phyloP scores from a whole-genome alignment of 2,329 filamentous ascomycete genomes.

The Pestalotiopsis sp. region DNA sequence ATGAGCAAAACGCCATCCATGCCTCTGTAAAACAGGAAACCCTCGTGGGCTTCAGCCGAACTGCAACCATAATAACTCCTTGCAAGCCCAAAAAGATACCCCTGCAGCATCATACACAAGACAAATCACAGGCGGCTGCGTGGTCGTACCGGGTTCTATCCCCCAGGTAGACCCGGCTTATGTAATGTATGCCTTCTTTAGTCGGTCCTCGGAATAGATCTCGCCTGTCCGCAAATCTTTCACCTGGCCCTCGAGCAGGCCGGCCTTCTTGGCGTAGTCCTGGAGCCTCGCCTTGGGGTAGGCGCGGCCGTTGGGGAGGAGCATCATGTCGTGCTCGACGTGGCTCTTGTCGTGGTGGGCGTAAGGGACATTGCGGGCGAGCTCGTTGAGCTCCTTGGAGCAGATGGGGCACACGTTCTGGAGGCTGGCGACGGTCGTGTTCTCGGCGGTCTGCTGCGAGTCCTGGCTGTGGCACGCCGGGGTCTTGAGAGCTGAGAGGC shows the following conservation, averaged over 20 bases:
- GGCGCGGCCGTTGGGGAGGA: slow-evolving; percentile 85
- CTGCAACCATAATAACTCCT: not conserved
- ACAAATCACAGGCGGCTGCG: too few relatives aligned
- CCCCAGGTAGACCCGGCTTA: slow-evolving; percentile 37
- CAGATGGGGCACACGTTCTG: slow-evolving; percentile 88
- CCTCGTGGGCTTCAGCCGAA: not conserved
- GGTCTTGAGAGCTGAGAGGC: slow-evolving; percentile 93
- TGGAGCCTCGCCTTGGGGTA: slow-evolving; percentile 78
- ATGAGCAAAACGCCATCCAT: not conserved
- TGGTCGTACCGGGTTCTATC: too few relatives aligned
- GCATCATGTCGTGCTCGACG: slow-evolving; percentile 82
- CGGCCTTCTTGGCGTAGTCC: slow-evolving; percentile 79
- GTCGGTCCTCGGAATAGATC: slow-evolving; percentile 59
- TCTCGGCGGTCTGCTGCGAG: slow-evolving; percentile 42
- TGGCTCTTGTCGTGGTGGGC: slow-evolving; percentile 94
- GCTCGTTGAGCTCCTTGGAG: slow-evolving; percentile 89
- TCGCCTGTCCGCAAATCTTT: slow-evolving; percentile 80
- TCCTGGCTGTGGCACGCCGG: slow-evolving; percentile 73
- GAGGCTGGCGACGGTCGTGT: slow-evolving; percentile 50
- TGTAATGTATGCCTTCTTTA: slow-evolving; percentile 92
- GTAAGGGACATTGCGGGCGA: slow-evolving; percentile 87
- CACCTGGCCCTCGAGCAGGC: slow-evolving; percentile 65
- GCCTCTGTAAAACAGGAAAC: not conserved
- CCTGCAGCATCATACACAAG: not conserved
- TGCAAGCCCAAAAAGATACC: not conserved